These are phyloP conservation scores for Colletotrichum eremochloae DNA, from an alignment of 2,329 filamentous ascomycete genomes.

Conservation along the genomic window DNA sequence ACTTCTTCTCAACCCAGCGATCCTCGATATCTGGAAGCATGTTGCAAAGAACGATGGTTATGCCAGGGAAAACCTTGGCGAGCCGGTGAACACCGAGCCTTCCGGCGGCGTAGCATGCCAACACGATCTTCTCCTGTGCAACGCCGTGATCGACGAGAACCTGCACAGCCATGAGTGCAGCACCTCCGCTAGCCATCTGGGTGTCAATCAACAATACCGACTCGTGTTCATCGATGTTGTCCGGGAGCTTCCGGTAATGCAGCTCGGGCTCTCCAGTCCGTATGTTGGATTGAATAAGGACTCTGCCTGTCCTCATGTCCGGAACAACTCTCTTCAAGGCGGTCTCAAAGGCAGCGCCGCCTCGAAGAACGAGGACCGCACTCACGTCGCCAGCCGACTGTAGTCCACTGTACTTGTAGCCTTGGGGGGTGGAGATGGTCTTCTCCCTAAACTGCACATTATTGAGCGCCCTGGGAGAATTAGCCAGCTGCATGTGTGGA, in stretches of 20 bases:
- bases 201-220: constrained; percentile 90
- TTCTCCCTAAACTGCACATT: constrained; percentile 77
- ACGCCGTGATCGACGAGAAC: constrained; percentile 97
- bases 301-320: constrained; percentile 88
- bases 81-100: constrained; percentile 86
- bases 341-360: constrained; percentile 88
- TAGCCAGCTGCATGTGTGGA: constrained; percentile 3
- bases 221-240: constrained; percentile 79
- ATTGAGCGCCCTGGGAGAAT: constrained; percentile 74
- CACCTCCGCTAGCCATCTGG: constrained; percentile 93
- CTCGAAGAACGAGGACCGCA: constrained; percentile 89
- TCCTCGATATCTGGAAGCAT: constrained; percentile 86
- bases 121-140: constrained; percentile 83
- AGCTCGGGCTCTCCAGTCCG: constrained; percentile 91
- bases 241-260: constrained; percentile 86
- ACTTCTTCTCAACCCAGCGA: constrained; percentile 90
- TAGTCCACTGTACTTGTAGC: constrained; percentile 79
- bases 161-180: constrained; percentile 91
- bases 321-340: constrained; percentile 92
- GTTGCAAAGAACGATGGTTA: constrained; percentile 87
- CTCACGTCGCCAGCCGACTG: constrained; percentile 79
- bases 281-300: constrained; percentile 91
- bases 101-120: constrained; percentile 93
- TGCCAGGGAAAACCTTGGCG: constrained; percentile 88
- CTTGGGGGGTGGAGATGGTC: constrained; percentile 78